These are phyloP conservation scores for Podospora bellae-mahoneyi DNA, from an alignment of 495 filamentous ascomycete genomes.

Conservation along the genomic window DNA sequence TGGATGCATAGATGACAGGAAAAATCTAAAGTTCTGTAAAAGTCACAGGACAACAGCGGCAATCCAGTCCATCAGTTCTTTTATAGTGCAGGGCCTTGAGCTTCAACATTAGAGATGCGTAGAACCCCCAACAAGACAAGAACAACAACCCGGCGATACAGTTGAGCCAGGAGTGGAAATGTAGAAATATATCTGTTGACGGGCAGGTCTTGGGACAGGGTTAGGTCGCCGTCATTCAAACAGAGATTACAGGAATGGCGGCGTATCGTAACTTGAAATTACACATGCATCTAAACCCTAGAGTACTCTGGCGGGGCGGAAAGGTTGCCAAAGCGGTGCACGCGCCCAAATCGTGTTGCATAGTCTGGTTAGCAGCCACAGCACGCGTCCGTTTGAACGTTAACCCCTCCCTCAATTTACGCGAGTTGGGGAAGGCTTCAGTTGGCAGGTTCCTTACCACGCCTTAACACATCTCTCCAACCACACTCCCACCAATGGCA, in stretches of 20 bases:
- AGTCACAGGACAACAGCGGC: no score
- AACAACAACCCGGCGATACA: no score
- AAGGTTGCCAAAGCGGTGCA: neutral
- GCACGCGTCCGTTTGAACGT: conserved; percentile 3
- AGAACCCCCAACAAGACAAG: no score
- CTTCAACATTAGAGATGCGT: no score
- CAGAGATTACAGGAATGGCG: neutral
- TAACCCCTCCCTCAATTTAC: conserved; percentile 14
- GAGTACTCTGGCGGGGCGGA: neutral
- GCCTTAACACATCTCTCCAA: conserved; percentile 6
- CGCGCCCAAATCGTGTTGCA: neutral
- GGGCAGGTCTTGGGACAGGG: neutral
- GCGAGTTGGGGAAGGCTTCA: conserved; percentile 4
- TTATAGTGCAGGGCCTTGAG: no score
- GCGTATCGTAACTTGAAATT: neutral
- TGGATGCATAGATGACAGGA: no score
- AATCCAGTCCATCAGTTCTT: no score
- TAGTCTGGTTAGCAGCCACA: conserved; percentile 6
- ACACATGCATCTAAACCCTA: conserved; percentile 9
- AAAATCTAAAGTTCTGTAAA: no score
- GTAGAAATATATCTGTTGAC: neutral
- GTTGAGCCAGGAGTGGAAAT: no score
- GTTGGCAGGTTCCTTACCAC: conserved; percentile 1
- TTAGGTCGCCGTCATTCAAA: neutral
- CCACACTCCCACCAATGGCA: neutral